Conservation (phyloP, 78 protist species). For the Dictyostelium capitatum region DNA sequence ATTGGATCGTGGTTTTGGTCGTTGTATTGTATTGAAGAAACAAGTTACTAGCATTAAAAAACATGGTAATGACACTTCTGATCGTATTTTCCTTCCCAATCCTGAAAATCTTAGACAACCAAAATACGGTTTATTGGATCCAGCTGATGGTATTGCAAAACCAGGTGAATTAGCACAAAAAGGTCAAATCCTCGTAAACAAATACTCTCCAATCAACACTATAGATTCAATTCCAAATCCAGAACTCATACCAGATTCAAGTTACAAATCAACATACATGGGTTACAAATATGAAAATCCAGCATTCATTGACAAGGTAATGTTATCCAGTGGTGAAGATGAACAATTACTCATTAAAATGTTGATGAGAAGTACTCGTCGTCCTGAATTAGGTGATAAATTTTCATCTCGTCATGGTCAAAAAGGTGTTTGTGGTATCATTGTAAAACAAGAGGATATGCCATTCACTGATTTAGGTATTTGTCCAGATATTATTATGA, state of each 20-base stretch:
- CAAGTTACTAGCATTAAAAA: constrained; percentile 74
- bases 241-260: constrained; percentile 65
- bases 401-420: constrained; percentile 99
- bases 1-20: constrained; percentile 99
- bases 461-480: constrained; percentile 98
- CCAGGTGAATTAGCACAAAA: constrained; percentile 97
- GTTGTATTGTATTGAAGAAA: constrained; percentile 92
- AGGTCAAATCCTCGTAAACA: constrained; percentile 98
- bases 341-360: constrained; percentile 96
- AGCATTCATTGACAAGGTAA: constrained; percentile 93
- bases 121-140: constrained; percentile 95
- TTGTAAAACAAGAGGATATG: constrained; percentile 99
- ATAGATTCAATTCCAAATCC: constrained; percentile 53
- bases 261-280: constrained; percentile 85
- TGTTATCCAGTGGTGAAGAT: constrained; percentile 89
- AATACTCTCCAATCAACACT: constrained; percentile 86
- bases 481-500: constrained; percentile 99
- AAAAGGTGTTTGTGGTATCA: constrained; percentile 99
- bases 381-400: constrained; percentile 99
- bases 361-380: constrained; percentile 94
- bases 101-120: constrained; percentile 63
- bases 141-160: constrained; percentile 96
- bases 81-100: constrained; percentile 67
- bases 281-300: constrained; percentile 95
- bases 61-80: constrained; percentile 88